These are phyloP conservation scores for Trametes cingulata DNA, from an alignment of 768 basidiomycete species.

Conservation along the genomic window DNA sequence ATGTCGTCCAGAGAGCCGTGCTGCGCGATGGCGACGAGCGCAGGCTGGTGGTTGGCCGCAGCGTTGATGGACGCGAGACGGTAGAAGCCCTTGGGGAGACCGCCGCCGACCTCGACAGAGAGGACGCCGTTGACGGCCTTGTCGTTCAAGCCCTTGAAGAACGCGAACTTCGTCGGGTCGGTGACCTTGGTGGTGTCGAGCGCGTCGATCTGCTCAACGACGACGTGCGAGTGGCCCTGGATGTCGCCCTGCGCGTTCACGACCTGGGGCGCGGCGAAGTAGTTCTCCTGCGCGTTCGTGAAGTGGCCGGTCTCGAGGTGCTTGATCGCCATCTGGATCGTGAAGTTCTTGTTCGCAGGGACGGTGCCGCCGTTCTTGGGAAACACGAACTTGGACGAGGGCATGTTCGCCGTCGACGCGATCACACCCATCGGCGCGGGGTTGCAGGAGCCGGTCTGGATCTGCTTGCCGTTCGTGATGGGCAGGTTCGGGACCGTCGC, in stretches of 20 bases:
- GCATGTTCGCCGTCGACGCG: slow-evolving; percentile 51
- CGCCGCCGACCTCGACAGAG: slow-evolving; percentile 39
- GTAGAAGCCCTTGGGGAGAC: slow-evolving; percentile 47
- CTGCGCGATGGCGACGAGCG: slow-evolving; percentile 43
- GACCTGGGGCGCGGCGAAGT: slow-evolving; percentile 56
- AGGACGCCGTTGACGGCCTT: slow-evolving; percentile 47
- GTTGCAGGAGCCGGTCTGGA: slow-evolving; percentile 57
- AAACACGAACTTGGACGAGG: slow-evolving; percentile 53
- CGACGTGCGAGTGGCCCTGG: slow-evolving; percentile 59
- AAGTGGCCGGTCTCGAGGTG: slow-evolving; percentile 57
- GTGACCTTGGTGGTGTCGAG: slow-evolving; percentile 44
- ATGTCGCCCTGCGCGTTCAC: slow-evolving; percentile 44
- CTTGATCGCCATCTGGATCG: slow-evolving; percentile 50
- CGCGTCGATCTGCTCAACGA: slow-evolving; percentile 47
- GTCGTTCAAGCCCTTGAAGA: slow-evolving; percentile 62
- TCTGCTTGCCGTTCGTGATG: slow-evolving; percentile 47
- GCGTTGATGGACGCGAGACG: slow-evolving; percentile 44
- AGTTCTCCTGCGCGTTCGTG: slow-evolving; percentile 54
- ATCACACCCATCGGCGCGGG: slow-evolving; percentile 63
- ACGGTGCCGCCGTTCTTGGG: slow-evolving; percentile 51
- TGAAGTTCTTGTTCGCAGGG: slow-evolving; percentile 52
- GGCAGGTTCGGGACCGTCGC: slow-evolving; percentile 34
- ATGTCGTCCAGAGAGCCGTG: slow-evolving; percentile 44
- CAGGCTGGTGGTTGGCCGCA: slow-evolving; percentile 48
- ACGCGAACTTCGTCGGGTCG: slow-evolving; percentile 55